Percentiles rank a stretch among this genome's conserved stretches.
phyloP scores from a whole-genome alignment of 768 basidiomycete genomes.

The Lactifluus subvellereus region DNA sequence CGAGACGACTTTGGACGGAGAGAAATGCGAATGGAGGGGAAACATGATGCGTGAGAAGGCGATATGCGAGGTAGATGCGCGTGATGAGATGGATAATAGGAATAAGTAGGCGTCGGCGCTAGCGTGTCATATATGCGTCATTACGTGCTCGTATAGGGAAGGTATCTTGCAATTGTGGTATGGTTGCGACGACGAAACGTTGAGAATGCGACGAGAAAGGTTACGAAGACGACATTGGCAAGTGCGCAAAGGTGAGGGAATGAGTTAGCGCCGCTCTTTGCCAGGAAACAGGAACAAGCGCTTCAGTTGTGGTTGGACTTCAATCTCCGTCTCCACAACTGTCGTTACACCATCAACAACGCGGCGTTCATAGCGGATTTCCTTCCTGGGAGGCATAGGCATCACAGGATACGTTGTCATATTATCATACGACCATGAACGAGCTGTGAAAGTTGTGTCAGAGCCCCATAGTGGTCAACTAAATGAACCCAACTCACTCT shows the following conservation, averaged over 20 bases:
- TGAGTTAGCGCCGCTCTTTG: slow-evolving; percentile 28
- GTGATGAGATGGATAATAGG: slow-evolving; percentile 24
- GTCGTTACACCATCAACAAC: slow-evolving; percentile 46
- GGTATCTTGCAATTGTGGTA: slow-evolving; percentile 25
- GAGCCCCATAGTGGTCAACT: slow-evolving; percentile 5
- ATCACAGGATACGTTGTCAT: slow-evolving; percentile 59
- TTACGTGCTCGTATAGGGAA: slow-evolving; percentile 21
- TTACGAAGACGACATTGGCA: slow-evolving; percentile 1
- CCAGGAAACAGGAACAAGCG: slow-evolving; percentile 65
- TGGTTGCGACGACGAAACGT: slow-evolving; percentile 17
- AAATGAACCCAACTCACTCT: slow-evolving; percentile 40
- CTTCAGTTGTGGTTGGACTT: slow-evolving; percentile 51
- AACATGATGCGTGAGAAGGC: slow-evolving; percentile 11
- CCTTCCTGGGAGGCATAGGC: slow-evolving; percentile 43
- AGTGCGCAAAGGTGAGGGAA: slow-evolving; percentile 7
- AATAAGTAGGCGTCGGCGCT: slow-evolving; percentile 23
- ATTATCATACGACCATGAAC: slow-evolving; percentile 75
- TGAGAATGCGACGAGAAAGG: slow-evolving; percentile 10
- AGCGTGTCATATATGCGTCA: slow-evolving; percentile 20
- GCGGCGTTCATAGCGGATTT: slow-evolving; percentile 44
- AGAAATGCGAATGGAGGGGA: slow-evolving; percentile 9
- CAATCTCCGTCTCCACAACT: slow-evolving; percentile 49
- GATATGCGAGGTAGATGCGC: slow-evolving; percentile 24
- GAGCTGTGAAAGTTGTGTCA: slow-evolving; percentile 37
- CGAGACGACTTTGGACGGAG: slow-evolving; percentile 13